Percentiles rank a stretch among this genome's conserved stretches.
Evolutionary conservation across 2,329 filamentous ascomycete genomes (phyloP).

Genomic region (Xylaria arbuscula): DNA sequence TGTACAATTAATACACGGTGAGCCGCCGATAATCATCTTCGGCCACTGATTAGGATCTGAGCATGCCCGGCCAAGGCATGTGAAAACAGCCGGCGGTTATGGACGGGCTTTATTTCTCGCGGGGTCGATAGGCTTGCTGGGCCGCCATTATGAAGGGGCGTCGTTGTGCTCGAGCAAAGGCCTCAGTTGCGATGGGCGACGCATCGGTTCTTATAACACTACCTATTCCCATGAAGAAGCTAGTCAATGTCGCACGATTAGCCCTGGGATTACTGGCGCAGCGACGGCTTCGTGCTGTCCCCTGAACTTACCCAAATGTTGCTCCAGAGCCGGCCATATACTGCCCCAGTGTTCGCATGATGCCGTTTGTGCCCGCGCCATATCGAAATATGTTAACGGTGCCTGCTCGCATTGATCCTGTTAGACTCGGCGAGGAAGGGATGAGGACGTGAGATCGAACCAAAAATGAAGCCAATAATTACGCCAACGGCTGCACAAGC

Average conservation of each 20-base stretch:
- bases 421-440: slow-evolving; percentile 13
- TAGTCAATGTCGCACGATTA: slow-evolving; percentile 48
- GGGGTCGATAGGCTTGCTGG: slow-evolving; percentile 55
- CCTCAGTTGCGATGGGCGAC: slow-evolving; percentile 77
- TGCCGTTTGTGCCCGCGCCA: slow-evolving; percentile 90
- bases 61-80: slow-evolving; percentile 1
- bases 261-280: slow-evolving; percentile 11
- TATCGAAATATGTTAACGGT: slow-evolving; percentile 95
- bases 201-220: slow-evolving; percentile 95
- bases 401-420: slow-evolving; percentile 62
- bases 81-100: neutral
- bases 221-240: slow-evolving; percentile 99
- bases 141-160: slow-evolving; percentile 75
- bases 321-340: slow-evolving; percentile 96
- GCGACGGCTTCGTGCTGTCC: too few species aligned
- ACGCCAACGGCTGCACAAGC: slow-evolving; percentile 80
- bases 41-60: slow-evolving; percentile 4
- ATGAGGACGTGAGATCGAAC: slow-evolving; percentile 58
- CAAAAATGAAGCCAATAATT: slow-evolving; percentile 98
- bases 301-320: slow-evolving; percentile 83
- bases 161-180: slow-evolving; percentile 79
- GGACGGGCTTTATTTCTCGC: slow-evolving; percentile 42
- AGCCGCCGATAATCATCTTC: slow-evolving; percentile 14
- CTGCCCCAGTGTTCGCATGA: slow-evolving; percentile 93
- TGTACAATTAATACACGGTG: slow-evolving; percentile 34